Evolutionary conservation across 176 grass and related monocot genomes (phyloP).

Genomic region (Cenchrus purpureus): DNA sequence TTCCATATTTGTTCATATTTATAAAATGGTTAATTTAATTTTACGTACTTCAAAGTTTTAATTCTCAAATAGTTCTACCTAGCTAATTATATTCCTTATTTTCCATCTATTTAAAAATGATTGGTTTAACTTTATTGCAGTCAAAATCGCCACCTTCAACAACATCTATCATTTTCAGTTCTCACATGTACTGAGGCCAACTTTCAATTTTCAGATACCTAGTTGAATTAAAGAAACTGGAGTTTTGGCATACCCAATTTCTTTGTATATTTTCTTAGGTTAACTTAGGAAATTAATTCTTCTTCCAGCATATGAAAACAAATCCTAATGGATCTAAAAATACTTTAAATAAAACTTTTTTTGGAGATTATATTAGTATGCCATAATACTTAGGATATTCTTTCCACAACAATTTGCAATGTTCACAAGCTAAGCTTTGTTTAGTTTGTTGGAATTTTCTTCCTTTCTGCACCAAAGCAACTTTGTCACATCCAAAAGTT

Average conservation of each 20-base stretch:
- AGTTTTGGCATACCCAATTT: background rate
- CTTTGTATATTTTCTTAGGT: background rate
- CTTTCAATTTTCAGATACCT: background rate
- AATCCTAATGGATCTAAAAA: conserved; percentile 8
- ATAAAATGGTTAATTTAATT: too few species aligned
- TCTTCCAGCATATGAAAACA: background rate
- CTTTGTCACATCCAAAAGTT: conserved; percentile 26
- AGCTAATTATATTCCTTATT: background rate
- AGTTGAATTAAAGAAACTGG: background rate
- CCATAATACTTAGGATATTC: background rate
- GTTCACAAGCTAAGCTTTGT: conserved; percentile 14
- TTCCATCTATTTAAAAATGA: background rate
- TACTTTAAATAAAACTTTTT: background rate
- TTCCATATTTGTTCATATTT: background rate
- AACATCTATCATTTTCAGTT: background rate
- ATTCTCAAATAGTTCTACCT: background rate
- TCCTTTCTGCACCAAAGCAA: conserved; percentile 4
- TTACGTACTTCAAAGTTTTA: background rate
- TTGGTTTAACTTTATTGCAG: background rate
- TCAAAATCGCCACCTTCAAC: background rate
- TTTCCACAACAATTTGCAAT: conserved; percentile 15
- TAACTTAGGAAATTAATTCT: background rate
- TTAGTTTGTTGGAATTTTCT: conserved; percentile 13
- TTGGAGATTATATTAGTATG: conserved; percentile 8
- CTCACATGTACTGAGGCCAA: background rate